Conservation (phyloP, 495 filamentous ascomycete species). For the Aspergillus panamensis region DNA sequence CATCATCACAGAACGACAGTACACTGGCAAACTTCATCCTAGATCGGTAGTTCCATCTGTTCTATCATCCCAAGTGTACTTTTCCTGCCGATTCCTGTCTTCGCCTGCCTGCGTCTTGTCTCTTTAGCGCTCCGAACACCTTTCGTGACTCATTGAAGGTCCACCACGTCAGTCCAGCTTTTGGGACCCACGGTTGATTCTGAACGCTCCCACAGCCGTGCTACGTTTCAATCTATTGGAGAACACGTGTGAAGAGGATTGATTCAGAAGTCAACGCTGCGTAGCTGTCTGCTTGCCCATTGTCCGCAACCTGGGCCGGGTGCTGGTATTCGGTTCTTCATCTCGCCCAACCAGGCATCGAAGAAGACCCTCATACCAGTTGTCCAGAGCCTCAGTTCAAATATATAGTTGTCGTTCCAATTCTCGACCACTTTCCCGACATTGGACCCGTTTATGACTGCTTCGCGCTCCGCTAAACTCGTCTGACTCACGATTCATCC, state of each 20-base stretch:
- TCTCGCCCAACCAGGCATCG: slow-evolving; percentile 35
- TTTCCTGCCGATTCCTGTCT: neutral
- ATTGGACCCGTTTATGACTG: slow-evolving; percentile 35
- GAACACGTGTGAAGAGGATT: slow-evolving; percentile 19
- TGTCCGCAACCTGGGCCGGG: slow-evolving; percentile 33
- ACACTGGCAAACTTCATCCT: slow-evolving; percentile 15
- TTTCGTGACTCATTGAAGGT: slow-evolving; percentile 26
- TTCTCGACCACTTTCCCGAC: slow-evolving; percentile 14
- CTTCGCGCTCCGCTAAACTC: slow-evolving; percentile 32
- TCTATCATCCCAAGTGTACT: slow-evolving; percentile 15
- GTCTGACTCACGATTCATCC: slow-evolving; percentile 35
- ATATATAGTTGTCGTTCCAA: slow-evolving; percentile 19
- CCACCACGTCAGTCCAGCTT: slow-evolving; percentile 20
- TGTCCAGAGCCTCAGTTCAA: slow-evolving; percentile 29
- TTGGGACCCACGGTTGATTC: slow-evolving; percentile 24
- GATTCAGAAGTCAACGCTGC: slow-evolving; percentile 16
- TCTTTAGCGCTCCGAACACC: slow-evolving; percentile 23
- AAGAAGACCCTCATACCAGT: slow-evolving; percentile 39
- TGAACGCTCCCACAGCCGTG: slow-evolving; percentile 12
- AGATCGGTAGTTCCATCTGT: slow-evolving; percentile 10
- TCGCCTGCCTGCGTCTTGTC: slow-evolving; percentile 16
- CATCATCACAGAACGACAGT: slow-evolving; percentile 10
- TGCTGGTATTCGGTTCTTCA: slow-evolving; percentile 45
- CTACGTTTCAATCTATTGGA: slow-evolving; percentile 21
- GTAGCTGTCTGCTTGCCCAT: slow-evolving; percentile 23